Percentiles rank a stretch among this genome's conserved stretches.
Conservation (phyloP, 2,329 filamentous ascomycete genomes). For the Microdochium trichocladiopsis region DNA sequence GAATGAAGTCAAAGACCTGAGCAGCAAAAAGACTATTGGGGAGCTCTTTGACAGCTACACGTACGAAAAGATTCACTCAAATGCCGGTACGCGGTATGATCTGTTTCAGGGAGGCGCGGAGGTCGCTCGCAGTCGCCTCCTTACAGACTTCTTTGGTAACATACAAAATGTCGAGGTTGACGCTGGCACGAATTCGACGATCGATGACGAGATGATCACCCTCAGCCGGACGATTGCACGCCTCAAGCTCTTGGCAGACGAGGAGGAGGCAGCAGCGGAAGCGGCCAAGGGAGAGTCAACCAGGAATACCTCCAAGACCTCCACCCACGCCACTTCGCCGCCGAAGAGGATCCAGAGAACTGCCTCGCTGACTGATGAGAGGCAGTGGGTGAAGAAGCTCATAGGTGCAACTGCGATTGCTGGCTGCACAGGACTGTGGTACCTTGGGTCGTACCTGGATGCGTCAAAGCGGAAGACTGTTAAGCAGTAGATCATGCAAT, state of each 20-base stretch:
- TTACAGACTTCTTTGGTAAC: conserved; percentile 98
- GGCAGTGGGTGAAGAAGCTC: conserved; percentile 61
- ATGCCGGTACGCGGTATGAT: conserved; percentile 89
- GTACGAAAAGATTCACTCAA: conserved; percentile 86
- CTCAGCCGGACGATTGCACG: conserved; percentile 61
- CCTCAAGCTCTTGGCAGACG: conserved; percentile 40
- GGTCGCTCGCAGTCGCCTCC: conserved; percentile 67
- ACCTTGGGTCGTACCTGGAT: conserved; percentile 45
- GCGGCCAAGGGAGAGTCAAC: conserved; percentile 9
- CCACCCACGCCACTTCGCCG: conserved; percentile 29
- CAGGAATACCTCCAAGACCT: conserved; percentile 42
- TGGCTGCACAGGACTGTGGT: conserved; percentile 56
- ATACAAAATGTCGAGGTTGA: conserved; percentile 95
- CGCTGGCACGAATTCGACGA: conserved; percentile 45
- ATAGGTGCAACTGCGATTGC: conserved; percentile 54
- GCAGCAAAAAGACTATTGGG: conserved; percentile 82
- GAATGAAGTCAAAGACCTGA: conserved; percentile 76
- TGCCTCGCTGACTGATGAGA: conserved; percentile 57
- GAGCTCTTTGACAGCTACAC: conserved; percentile 97
- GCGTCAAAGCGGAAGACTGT: conserved; percentile 10
- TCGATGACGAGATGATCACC: conserved; percentile 70
- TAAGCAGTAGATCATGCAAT: background rate
- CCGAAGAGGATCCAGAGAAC: conserved; percentile 38
- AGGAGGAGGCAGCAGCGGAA: conserved; percentile 27
- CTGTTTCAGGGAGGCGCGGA: conserved; percentile 82